Conservation (phyloP, 1,139 yeast genomes). For the Saccharomyces uvarum region DNA sequence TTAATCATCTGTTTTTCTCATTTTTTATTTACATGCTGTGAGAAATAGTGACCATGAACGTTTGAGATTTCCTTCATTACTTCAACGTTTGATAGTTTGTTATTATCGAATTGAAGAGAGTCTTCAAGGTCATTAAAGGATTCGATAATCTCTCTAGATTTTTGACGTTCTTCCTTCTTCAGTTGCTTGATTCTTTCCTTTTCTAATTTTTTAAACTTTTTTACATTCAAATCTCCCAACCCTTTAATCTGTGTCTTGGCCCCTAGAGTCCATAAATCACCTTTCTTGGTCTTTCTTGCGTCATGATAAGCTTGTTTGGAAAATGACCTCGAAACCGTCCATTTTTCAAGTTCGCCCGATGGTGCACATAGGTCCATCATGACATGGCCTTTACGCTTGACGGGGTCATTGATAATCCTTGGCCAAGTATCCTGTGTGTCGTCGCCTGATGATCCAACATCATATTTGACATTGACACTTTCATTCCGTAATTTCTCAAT, state of each 20-base stretch:
- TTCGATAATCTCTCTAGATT: not conserved
- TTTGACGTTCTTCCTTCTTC: conserved; percentile 11
- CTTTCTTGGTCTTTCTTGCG: conserved; percentile 74
- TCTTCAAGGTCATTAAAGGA: not conserved
- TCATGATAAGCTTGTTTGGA: conserved; percentile 78
- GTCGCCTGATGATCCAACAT: conserved; percentile 25
- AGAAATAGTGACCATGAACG: not conserved
- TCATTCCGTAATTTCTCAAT: conserved; percentile 27
- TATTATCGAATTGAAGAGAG: not conserved
- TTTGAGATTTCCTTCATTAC: not conserved
- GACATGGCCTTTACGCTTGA: conserved; percentile 78
- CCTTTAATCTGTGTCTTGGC: conserved; percentile 50
- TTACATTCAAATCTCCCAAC: conserved; percentile 28
- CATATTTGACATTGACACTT: conserved; percentile 9
- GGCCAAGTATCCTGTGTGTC: conserved; percentile 51
- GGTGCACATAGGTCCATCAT: conserved; percentile 73
- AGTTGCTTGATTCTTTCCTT: conserved; percentile 25
- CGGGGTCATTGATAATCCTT: conserved; percentile 63
- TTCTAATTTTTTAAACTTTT: conserved; percentile 25
- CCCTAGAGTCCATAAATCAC: conserved; percentile 86
- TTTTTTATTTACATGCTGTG: not conserved
- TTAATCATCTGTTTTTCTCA: not conserved
- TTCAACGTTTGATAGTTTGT: not conserved
- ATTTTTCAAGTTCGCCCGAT: conserved; percentile 69
- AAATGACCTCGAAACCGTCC: conserved; percentile 79